phyloP scores from a whole-genome alignment of 2,329 filamentous ascomycete genomes.

The Ophiostoma quercus region DNA sequence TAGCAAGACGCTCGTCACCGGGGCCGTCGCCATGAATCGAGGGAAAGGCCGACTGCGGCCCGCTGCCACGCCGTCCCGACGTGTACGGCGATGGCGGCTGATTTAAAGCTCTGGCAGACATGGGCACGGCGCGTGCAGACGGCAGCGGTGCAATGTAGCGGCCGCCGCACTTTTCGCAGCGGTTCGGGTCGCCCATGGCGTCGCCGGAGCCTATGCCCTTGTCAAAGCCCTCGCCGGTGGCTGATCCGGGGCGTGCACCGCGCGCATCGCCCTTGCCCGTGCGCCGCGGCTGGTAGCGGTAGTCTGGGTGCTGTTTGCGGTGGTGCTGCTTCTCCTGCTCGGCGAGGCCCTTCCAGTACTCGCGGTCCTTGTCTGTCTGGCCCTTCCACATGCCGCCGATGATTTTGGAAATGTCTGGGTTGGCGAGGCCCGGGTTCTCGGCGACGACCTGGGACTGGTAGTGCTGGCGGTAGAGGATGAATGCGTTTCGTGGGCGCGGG shows the following conservation, averaged over 20 bases:
- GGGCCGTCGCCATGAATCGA: neutral
- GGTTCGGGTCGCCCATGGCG: slow-evolving; percentile 36
- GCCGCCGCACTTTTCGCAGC: slow-evolving; percentile 68
- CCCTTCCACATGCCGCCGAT: slow-evolving; percentile 89
- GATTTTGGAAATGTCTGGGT: slow-evolving; percentile 95
- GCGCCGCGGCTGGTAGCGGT: slow-evolving; percentile 85
- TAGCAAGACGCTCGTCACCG: neutral
- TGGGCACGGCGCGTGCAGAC: slow-evolving; percentile 38
- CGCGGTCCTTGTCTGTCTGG: slow-evolving; percentile 67
- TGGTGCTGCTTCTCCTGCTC: slow-evolving; percentile 91
- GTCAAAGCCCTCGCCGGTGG: slow-evolving; percentile 25
- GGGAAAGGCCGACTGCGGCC: neutral
- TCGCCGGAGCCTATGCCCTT: slow-evolving; percentile 26
- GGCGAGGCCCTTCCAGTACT: slow-evolving; percentile 81
- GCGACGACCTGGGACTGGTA: slow-evolving; percentile 77
- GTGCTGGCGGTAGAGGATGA: slow-evolving; percentile 94
- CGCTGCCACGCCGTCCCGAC: neutral
- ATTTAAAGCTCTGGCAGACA: slow-evolving; percentile 4
- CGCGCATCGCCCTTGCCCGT: slow-evolving; percentile 39
- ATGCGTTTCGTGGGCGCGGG: slow-evolving; percentile 63
- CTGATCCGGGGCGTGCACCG: slow-evolving; percentile 4
- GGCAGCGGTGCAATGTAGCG: slow-evolving; percentile 58
- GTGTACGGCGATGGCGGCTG: slow-evolving; percentile 1
- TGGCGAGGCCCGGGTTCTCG: slow-evolving; percentile 81
- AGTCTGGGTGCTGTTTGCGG: slow-evolving; percentile 83